Evolutionary conservation across 1,139 yeast genomes (phyloP), one percentile per base, ranked within the genome.

Genomic region (Kodamaea sp.): DNA sequence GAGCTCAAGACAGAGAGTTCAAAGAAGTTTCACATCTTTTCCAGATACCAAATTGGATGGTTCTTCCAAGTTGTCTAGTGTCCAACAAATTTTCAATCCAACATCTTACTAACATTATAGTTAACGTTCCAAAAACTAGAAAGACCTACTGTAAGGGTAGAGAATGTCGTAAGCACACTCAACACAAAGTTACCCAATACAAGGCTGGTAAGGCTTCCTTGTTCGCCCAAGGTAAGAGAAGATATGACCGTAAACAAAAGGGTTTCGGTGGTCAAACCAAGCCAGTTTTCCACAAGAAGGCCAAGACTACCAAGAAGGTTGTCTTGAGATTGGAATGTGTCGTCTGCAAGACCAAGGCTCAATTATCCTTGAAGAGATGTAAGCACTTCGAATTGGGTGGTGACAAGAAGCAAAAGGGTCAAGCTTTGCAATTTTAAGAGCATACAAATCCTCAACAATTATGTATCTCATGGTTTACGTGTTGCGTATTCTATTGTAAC

Each of bases 201-300:
- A 92, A 92, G 77, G 96, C 97, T 70, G 98, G 98, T 79, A 92
- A 92, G 82, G 97, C 97, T 70, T 90, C 97, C 56, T 83, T 90
- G 66, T 89, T 82, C 71, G 97, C 97, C 61, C 97, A 92, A 80
- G 99, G 99, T 84, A 94, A 94, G 90, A 88, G 99, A 83, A 90
- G 99, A 82, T 92, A 92, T 80, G 98, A 94, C 94, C 95, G 99
- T 78, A 92, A 92, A 80, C 98, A 92, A 81, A 73, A 87, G 67
- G 99, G 99, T 88, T 92, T 82, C 78, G 99, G 99, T 87, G 99
- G 99, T 87, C 99, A 92, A 81, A 92, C 98, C 78, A 92, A 89
- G 83, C 98, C 86, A 71, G 87, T 94, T 78, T 92, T 92, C 97
- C 97, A 89, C 88, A 92, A 92, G 86, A 94, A 92, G 77, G 99